Conservation (phyloP, 176 grass and related monocot species). For the Oryza glaberrima region DNA sequence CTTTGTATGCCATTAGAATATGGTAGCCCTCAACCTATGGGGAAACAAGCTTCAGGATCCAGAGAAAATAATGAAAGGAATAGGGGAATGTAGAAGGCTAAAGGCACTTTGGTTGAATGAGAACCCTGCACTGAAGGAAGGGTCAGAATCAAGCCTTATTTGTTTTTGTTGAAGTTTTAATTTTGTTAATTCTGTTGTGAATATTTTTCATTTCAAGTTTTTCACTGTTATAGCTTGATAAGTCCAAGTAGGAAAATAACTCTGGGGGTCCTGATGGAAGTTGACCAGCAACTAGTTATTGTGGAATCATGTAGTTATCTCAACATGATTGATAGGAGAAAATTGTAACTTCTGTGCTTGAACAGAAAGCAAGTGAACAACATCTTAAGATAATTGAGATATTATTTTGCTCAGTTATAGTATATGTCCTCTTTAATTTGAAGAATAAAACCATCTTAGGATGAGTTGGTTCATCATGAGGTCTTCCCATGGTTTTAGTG, state of each 20-base stretch:
- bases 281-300: not conserved
- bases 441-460: not conserved
- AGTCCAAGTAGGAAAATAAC: not conserved
- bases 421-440: not conserved
- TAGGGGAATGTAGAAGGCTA: constrained; percentile 67
- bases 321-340: not conserved
- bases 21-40: constrained; percentile 93
- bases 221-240: not conserved
- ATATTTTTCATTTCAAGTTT: constrained; percentile 25
- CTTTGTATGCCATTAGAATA: constrained; percentile 61
- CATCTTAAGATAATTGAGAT: constrained; percentile 1
- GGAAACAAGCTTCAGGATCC: constrained; percentile 80
- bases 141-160: constrained; percentile 40
- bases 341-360: not conserved
- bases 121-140: constrained; percentile 63
- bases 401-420: not conserved
- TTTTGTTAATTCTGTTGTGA: constrained; percentile 23
- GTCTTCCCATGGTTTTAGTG: not conserved
- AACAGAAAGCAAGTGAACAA: constrained; percentile 28
- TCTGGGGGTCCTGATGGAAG: not conserved
- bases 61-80: constrained; percentile 67
- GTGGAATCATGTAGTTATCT: not conserved
- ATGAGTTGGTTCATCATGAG: not conserved
- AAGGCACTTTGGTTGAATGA: constrained; percentile 95
- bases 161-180: constrained; percentile 9